Evolutionary conservation across 2,329 filamentous ascomycete genomes (phyloP).

Genomic region (Diaporthe vaccinii): DNA sequence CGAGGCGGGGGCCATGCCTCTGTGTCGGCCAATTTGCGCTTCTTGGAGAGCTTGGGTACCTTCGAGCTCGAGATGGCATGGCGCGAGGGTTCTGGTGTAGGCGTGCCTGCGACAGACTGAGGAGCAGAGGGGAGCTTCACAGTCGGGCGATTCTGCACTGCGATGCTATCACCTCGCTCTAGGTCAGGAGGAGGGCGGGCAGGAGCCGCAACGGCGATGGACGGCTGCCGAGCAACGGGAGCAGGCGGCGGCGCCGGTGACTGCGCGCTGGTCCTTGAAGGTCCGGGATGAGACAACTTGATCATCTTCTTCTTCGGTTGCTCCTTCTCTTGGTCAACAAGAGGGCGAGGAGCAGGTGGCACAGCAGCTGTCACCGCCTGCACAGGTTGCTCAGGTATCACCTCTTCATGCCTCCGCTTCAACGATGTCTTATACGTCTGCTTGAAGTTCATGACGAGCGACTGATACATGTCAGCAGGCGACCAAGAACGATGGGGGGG

Average conservation of each 20-base stretch:
- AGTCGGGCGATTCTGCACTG: constrained; percentile 37
- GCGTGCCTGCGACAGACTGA: constrained; percentile 20
- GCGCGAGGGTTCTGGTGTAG: constrained; percentile 29
- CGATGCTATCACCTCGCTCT: constrained; percentile 38
- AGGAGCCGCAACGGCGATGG: constrained; percentile 38
- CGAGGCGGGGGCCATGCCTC: constrained; percentile 29
- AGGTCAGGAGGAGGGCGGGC: constrained; percentile 14
- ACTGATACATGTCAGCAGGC: constrained; percentile 35
- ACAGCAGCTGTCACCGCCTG: neutral
- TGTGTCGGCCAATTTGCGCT: constrained; percentile 39
- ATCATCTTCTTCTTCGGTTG: constrained; percentile 52
- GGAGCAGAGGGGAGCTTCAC: constrained; percentile 26
- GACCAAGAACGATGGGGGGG: too few species aligned
- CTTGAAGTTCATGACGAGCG: constrained; percentile 43
- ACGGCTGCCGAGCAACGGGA: constrained; percentile 32
- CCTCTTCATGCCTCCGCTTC: constrained; percentile 64
- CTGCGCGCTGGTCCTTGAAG: constrained; percentile 22
- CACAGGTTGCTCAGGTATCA: constrained; percentile 42
- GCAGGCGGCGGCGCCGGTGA: constrained; percentile 29
- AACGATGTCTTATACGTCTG: constrained; percentile 42
- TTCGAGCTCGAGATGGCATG: constrained; percentile 22
- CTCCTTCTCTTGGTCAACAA: constrained; percentile 42
- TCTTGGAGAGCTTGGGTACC: constrained; percentile 35
- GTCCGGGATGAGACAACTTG: constrained; percentile 41
- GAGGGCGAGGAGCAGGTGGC: neutral